Base-by-base conservation (phyloP, 192 early-diverging fungal genomes). In the Borealophlyctis nickersoniae region DNA sequence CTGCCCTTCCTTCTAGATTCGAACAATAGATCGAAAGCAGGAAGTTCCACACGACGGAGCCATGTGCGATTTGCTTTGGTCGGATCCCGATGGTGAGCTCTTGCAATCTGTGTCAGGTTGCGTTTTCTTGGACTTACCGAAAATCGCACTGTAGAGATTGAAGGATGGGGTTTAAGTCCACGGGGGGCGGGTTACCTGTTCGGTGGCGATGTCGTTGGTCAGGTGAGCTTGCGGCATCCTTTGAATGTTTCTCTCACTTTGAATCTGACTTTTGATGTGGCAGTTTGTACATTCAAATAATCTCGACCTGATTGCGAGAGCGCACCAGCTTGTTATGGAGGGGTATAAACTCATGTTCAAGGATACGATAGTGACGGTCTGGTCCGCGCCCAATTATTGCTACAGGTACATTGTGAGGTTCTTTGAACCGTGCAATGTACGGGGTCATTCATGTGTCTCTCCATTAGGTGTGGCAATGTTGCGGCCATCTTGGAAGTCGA, bases 381-480 rank as follows among this genome's bases (percentile, higher is more conserved):
- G 97, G 97, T 91, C 89, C 4, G 97, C 97, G 9, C 97, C 97
- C 63, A 99, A 99, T 81, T 99, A 99, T 74, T 99, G 96, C 71
- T 99, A 99, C 66, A 81, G 95, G 83, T 83, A 7, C 3, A n/a
- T n/a, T n/a, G 53, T 28, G 31, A n/a, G n/a, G n/a, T n/a, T n/a
- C n/a, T n/a, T n/a, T n/a, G 13, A 16, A 26, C 2, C 56, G 19
- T 23, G 19, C 1, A 31, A n/a, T 30, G 32, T 26, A 27, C 29
- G n/a, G n/a, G n/a, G n/a, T n/a, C n/a, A n/a, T n/a, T n/a, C n/a
- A n/a, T n/a, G 59, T 27, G 58, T 27, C 23, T 53, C 23, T 53
- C 23, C 52, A 5, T 53, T 69, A 85, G 88, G 67, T 98, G 97
- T 69, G 95, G 95, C 3, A 99, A 99, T 70, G 92, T 99, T 3